Percentiles rank a stretch among this genome's conserved stretches.
Conservation (phyloP, 2,329 filamentous ascomycete genomes). For the Sclerotinia nivalis region DNA sequence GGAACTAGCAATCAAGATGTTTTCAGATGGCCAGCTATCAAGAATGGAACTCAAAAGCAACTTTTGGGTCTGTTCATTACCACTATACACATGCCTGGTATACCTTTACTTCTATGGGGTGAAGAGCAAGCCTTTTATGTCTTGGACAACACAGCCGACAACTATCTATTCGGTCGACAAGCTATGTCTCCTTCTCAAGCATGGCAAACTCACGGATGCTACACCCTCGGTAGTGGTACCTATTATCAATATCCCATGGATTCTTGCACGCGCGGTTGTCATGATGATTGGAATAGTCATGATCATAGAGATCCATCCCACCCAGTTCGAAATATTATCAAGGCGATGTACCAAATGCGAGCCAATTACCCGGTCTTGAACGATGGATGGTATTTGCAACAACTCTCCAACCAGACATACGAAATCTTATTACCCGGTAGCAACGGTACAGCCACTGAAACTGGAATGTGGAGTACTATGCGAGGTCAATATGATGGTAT, state of each 20-base stretch:
- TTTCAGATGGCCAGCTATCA: slow-evolving; percentile 62
- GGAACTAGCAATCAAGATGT: slow-evolving; percentile 67
- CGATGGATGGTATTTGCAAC: slow-evolving; percentile 56
- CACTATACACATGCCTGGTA: slow-evolving; percentile 60
- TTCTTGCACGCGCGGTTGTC: slow-evolving; percentile 54
- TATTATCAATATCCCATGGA: slow-evolving; percentile 60
- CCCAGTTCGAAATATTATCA: slow-evolving; percentile 60
- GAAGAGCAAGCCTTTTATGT: slow-evolving; percentile 67
- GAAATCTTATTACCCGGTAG: slow-evolving; percentile 54
- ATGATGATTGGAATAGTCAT: slow-evolving; percentile 56
- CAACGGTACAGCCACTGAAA: slow-evolving; percentile 54
- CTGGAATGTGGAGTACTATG: slow-evolving; percentile 60
- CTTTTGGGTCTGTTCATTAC: slow-evolving; percentile 60
- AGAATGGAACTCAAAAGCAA: slow-evolving; percentile 57
- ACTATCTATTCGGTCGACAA: slow-evolving; percentile 66
- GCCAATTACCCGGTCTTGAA: slow-evolving; percentile 57
- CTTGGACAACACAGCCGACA: slow-evolving; percentile 62
- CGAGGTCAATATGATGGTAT: slow-evolving; percentile 52
- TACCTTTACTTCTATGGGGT: slow-evolving; percentile 61
- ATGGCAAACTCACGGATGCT: slow-evolving; percentile 67
- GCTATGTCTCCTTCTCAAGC: slow-evolving; percentile 61
- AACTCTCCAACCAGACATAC: slow-evolving; percentile 58
- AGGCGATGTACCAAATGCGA: slow-evolving; percentile 62
- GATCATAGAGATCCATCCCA: slow-evolving; percentile 65
- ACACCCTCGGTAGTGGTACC: slow-evolving; percentile 55